A percentile compares a stretch with the other conserved stretches of the same genome.
Conservation (phyloP, 768 basidiomycete genomes). For the Candolleomyces eurysporus region DNA sequence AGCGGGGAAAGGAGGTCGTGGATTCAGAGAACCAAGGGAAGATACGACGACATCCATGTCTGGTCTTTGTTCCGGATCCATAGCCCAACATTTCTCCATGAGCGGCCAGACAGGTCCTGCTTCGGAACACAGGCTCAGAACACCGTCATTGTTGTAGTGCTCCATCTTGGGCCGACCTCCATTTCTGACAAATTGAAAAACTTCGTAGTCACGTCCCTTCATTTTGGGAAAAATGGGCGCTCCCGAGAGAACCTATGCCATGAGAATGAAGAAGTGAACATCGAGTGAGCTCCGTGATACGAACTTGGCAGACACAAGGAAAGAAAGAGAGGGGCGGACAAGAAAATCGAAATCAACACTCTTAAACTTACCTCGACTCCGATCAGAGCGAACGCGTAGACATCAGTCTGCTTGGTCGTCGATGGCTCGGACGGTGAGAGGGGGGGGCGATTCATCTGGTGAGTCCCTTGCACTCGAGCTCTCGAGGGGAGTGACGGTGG, state of each 20-base stretch:
- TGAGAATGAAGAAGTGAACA: no score
- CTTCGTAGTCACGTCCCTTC: background rate
- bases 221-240: background rate
- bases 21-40: background rate
- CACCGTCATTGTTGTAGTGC: background rate
- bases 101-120: background rate
- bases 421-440: no score
- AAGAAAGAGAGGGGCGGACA: background rate
- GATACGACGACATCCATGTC: background rate
- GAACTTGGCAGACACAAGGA: no score
- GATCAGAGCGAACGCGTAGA: constrained; percentile 17
- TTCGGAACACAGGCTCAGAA: background rate
- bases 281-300: no score
- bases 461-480: background rate
- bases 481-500: no score
- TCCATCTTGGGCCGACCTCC: background rate
- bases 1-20: background rate
- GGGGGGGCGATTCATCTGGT: background rate
- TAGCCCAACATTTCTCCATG: constrained; percentile 6
- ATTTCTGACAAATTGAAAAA: background rate
- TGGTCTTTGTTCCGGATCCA: background rate
- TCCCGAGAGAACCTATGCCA: background rate
- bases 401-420: constrained; percentile 14
- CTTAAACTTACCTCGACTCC: constrained; percentile 13
- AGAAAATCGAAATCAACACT: background rate